Evolutionary conservation across 805 yeast species (phyloP).

Genomic region (Hanseniaspora lachancei): DNA sequence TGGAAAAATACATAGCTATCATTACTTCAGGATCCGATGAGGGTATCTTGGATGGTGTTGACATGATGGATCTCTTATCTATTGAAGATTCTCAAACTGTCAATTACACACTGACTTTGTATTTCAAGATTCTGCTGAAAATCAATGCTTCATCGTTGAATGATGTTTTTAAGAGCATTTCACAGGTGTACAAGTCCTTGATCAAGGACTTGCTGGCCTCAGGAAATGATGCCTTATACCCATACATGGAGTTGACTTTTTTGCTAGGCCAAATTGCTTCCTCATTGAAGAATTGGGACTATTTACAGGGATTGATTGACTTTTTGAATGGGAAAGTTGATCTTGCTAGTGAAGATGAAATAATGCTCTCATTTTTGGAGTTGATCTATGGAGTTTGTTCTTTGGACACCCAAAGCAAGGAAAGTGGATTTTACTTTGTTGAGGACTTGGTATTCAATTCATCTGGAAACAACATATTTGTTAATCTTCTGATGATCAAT

Average conservation of each 20-base stretch:
- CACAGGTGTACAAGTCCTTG: constrained; percentile 28
- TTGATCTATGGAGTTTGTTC: constrained; percentile 46
- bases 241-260: constrained; percentile 14
- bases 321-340: constrained; percentile 28
- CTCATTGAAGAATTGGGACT: constrained; percentile 13
- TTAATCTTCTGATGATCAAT: constrained; percentile 48
- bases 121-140: constrained; percentile 18
- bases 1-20: constrained; percentile 22
- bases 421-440: constrained; percentile 46
- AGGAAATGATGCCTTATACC: constrained; percentile 11
- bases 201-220: constrained; percentile 15
- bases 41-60: constrained; percentile 15
- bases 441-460: constrained; percentile 47
- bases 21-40: constrained; percentile 18
- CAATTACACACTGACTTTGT: constrained; percentile 18
- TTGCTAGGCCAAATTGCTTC: constrained; percentile 5
- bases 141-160: constrained; percentile 23
- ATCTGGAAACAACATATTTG: constrained; percentile 30
- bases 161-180: constrained; percentile 21
- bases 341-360: constrained; percentile 44
- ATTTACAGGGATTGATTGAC: constrained; percentile 9
- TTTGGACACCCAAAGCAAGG: constrained; percentile 30
- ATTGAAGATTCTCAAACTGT: constrained; percentile 19
- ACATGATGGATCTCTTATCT: constrained; percentile 14
- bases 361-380: constrained; percentile 66